Evolutionary conservation across 2,329 filamentous ascomycete species (phyloP), one percentile per base, ranked within the genome.

Genomic region (Fusarium dlaminii): DNA sequence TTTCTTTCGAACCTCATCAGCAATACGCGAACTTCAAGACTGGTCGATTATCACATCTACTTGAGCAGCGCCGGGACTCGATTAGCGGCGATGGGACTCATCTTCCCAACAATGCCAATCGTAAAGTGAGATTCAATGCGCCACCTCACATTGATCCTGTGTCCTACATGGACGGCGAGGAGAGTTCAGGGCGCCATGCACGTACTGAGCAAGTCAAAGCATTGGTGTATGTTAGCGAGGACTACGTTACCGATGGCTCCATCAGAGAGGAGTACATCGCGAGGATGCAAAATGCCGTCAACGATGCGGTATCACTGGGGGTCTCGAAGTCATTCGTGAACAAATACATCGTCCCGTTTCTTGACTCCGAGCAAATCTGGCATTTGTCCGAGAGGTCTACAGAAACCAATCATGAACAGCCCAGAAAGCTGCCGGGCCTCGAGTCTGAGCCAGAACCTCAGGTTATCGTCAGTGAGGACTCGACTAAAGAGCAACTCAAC

Each of bases 181-280:
- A 59, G 8, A 6, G 12, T n/a, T 15, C 24, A n/a, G 24, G 32
- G 12, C 34, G 24, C 8, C 34, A 17, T 29, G 8, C 20, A 22
- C 24, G 24, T 6, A 13, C 12, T 6, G 42, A n/a, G 3, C 39
- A 63, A 39, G 62, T 54, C 45, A 37, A n/a, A 14, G 58, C 58
- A 12, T 46, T 65, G 34, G 27, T 65, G 14, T 65, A 63, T 27
- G 45, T 65, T 8, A 65, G 62, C 8, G 37, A 65, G 1, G 37
- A 63, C 10, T 65, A 65, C n/a, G 13, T 24, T 20, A 24, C 32
- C 20, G 58, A 65, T 13, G 62, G 62, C n/a, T 6, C 24, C 18
- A 52, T 63, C 29, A 54, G 62, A 37, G 45, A 63, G 5, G 62
- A 65, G 24, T 65, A 65, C n/a, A 54, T 65, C 9, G 30, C 45